Evolutionary conservation across 352 stramenopile genomes (phyloP).

Genomic region (Globisporangium nunn): DNA sequence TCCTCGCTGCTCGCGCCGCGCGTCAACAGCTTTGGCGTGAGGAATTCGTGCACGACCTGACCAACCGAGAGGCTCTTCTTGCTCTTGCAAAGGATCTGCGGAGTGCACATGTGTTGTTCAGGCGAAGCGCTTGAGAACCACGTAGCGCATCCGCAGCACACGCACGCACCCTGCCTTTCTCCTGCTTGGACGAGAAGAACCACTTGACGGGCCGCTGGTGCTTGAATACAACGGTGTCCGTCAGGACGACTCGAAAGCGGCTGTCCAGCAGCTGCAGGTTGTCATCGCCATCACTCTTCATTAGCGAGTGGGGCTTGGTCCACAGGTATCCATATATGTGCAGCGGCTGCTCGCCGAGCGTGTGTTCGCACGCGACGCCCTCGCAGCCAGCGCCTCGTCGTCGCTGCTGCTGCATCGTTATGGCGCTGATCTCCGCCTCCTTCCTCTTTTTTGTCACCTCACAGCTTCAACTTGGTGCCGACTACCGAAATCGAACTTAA

Average conservation of each 20-base stretch:
- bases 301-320: constrained; percentile 22
- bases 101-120: neutral
- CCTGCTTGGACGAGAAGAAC: constrained; percentile 71
- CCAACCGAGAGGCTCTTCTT: constrained; percentile 45
- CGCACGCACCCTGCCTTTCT: constrained; percentile 41
- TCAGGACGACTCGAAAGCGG: constrained; percentile 40
- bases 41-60: constrained; percentile 46
- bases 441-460: neutral
- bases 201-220: constrained; percentile 57
- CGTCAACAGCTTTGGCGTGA: constrained; percentile 18
- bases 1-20: constrained; percentile 16
- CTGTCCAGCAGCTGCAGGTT: neutral
- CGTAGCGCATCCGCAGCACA: neutral
- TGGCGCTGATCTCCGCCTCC: too few species aligned
- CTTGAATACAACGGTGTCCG: constrained; percentile 72
- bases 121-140: neutral
- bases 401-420: constrained; percentile 2
- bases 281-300: neutral
- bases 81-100: constrained; percentile 54
- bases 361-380: constrained; percentile 59
- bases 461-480: neutral
- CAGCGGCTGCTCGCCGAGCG: constrained; percentile 49
- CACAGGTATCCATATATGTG: constrained; percentile 59
- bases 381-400: constrained; percentile 45
- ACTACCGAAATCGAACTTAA: neutral